Evolutionary conservation across 768 basidiomycete species (phyloP).

Genomic region (Termitomyces eurrhizus): DNA sequence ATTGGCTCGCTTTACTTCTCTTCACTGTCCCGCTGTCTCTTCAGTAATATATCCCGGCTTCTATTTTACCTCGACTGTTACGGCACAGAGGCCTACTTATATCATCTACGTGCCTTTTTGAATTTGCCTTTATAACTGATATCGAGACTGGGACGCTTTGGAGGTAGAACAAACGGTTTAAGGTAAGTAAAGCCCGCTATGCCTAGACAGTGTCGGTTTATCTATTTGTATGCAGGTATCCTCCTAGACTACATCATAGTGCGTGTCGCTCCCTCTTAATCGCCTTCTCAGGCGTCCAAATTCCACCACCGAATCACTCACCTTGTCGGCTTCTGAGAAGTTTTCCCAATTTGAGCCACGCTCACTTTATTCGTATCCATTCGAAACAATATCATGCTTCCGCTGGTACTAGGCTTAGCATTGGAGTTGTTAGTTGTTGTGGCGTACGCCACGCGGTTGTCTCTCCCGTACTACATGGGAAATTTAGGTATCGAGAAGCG

Average conservation of each 20-base stretch:
- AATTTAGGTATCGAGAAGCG: slow-evolving; percentile 26
- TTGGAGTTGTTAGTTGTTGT: background rate
- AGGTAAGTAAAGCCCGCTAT: background rate
- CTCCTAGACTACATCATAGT: background rate
- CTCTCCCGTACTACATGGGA: background rate
- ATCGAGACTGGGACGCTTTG: background rate
- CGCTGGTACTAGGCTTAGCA: background rate
- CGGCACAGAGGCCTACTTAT: background rate
- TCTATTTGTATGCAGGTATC: background rate
- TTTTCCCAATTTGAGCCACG: background rate
- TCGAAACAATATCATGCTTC: background rate
- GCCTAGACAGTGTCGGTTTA: background rate
- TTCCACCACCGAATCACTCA: background rate
- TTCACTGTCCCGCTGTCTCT: background rate
- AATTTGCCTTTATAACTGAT: background rate
- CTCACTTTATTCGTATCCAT: background rate
- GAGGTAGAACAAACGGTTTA: background rate
- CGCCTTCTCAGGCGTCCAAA: background rate
- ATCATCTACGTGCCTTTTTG: background rate
- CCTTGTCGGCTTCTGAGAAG: background rate
- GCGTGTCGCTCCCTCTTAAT: background rate
- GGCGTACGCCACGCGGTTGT: background rate
- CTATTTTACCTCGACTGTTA: background rate
- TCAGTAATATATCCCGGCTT: background rate
- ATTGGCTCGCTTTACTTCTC: background rate